Conservation (phyloP, 805 yeast genomes). For the Yamadazyma kitorensis region DNA sequence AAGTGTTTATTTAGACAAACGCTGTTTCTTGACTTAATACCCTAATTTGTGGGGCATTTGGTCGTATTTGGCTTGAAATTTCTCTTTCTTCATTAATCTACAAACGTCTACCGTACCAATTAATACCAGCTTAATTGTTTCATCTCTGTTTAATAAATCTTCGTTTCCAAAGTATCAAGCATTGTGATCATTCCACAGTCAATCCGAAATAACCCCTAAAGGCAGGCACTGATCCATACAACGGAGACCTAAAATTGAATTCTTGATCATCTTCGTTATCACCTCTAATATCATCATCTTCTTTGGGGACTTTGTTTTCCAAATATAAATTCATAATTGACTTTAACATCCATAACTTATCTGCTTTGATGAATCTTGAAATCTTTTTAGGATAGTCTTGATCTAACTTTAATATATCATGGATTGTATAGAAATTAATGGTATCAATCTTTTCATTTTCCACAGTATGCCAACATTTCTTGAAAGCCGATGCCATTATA, state of each 20-base stretch:
- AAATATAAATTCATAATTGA: slow-evolving; percentile 7
- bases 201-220: slow-evolving; percentile 4
- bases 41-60: too few relatives aligned
- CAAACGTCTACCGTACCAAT: too few relatives aligned
- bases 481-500: not conserved
- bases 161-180: too few relatives aligned
- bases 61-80: too few relatives aligned
- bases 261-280: slow-evolving; percentile 1
- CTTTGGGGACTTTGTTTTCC: slow-evolving; percentile 10
- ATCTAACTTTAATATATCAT: slow-evolving; percentile 6
- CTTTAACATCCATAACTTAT: slow-evolving; percentile 10
- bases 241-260: slow-evolving; percentile 6
- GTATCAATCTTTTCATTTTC: slow-evolving; percentile 3
- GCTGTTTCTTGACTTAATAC: too few relatives aligned
- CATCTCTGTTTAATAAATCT: too few relatives aligned
- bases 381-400: slow-evolving; percentile 4
- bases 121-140: too few relatives aligned
- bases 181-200: slow-evolving; percentile 6
- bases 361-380: slow-evolving; percentile 5
- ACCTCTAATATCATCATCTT: slow-evolving; percentile 3
- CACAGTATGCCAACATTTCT: slow-evolving; percentile 5
- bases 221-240: slow-evolving; percentile 2
- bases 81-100: too few relatives aligned
- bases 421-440: slow-evolving; percentile 7
- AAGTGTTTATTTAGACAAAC: too few relatives aligned